phyloP scores from a whole-genome alignment of 2,329 filamentous ascomycete species.

The Fusarium haematococcum region DNA sequence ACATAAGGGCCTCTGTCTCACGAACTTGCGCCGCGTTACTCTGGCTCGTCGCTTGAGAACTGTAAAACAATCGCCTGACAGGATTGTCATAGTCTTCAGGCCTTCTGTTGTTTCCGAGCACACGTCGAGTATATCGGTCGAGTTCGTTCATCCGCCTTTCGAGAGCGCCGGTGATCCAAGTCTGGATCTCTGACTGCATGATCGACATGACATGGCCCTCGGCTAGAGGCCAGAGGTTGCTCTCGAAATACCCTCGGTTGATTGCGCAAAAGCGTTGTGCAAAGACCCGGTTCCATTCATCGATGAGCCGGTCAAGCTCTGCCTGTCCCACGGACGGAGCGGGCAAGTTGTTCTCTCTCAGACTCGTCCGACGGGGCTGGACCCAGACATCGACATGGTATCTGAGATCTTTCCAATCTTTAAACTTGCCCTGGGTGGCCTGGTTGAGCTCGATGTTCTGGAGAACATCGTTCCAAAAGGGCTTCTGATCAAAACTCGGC shows the following conservation, averaged over 20 bases:
- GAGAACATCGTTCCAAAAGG: neutral
- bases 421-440: neutral
- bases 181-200: neutral
- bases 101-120: neutral
- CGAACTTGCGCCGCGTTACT: neutral
- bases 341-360: constrained; percentile 7
- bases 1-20: constrained; percentile 30
- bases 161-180: neutral
- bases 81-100: neutral
- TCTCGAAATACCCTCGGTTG: constrained; percentile 9
- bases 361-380: neutral
- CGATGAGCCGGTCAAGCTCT: constrained; percentile 17
- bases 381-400: constrained; percentile 16
- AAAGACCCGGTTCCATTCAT: constrained; percentile 36
- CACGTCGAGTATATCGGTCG: neutral
- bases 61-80: neutral
- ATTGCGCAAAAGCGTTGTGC: constrained; percentile 8
- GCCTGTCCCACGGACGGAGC: neutral
- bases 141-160: constrained; percentile 14
- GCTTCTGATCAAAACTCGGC: neutral
- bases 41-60: neutral
- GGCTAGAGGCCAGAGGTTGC: neutral
- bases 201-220: neutral
- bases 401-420: neutral
- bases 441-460: neutral